phyloP scores from a whole-genome alignment of 2,329 filamentous ascomycete genomes.

The Claviceps sp. region DNA sequence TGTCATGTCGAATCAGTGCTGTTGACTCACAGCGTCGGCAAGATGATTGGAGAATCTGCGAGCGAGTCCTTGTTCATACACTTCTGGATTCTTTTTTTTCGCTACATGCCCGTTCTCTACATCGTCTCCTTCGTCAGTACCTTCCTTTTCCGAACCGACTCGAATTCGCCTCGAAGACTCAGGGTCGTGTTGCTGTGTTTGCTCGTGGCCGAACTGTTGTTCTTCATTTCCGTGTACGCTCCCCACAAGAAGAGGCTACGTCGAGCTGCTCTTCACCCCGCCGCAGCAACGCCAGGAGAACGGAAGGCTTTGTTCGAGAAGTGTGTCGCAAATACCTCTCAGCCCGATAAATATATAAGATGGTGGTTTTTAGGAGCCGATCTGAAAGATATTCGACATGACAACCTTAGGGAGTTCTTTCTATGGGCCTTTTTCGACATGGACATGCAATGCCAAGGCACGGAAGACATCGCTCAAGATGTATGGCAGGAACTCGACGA shows the following conservation, averaged over 20 bases:
- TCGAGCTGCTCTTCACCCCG: slow-evolving; percentile 26
- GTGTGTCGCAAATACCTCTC: slow-evolving; percentile 40
- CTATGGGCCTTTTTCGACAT: slow-evolving; percentile 54
- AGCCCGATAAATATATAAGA: slow-evolving; percentile 42
- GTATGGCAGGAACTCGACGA: slow-evolving; percentile 28
- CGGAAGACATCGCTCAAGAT: slow-evolving; percentile 15
- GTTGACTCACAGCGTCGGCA: background rate
- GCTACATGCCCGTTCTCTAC: slow-evolving; percentile 29
- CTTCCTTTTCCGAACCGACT: slow-evolving; percentile 3
- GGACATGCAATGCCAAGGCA: slow-evolving; percentile 16
- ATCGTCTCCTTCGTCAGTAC: slow-evolving; percentile 16
- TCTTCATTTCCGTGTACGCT: slow-evolving; percentile 27
- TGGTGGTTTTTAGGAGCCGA: slow-evolving; percentile 55
- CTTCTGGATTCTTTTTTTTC: slow-evolving; percentile 28
- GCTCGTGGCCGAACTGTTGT: slow-evolving; percentile 27
- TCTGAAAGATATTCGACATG: slow-evolving; percentile 42
- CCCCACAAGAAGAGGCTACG: slow-evolving; percentile 28
- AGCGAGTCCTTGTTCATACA: slow-evolving; percentile 32
- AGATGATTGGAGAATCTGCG: slow-evolving; percentile 25
- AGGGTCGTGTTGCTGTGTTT: slow-evolving; percentile 15
- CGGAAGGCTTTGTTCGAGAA: slow-evolving; percentile 42
- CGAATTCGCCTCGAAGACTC: background rate
- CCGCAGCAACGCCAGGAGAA: slow-evolving; percentile 27
- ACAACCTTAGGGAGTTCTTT: slow-evolving; percentile 56
- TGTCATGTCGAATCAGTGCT: background rate